Base-by-base conservation (phyloP, 2,329 filamentous ascomycete genomes). In the Cryphonectria parasitica region DNA sequence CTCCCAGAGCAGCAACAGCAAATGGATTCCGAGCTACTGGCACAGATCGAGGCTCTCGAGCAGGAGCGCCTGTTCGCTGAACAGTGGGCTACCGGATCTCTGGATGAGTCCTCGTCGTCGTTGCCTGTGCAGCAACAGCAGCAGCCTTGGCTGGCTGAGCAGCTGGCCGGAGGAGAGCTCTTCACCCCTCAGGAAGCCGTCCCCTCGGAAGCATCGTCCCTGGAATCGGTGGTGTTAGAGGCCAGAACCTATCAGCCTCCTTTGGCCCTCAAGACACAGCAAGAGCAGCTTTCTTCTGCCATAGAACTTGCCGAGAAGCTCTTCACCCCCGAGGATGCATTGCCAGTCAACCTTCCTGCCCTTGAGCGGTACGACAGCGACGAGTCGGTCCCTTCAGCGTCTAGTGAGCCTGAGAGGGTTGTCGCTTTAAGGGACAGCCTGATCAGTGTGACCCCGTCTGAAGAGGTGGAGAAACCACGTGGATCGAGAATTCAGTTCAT, bases 1-100 rank as follows among this genome's bases (percentile, higher is more conserved):
- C 36, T 39, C 10, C 36, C 60, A n/a, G 58, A 54, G 60, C 28
- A 31, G 4, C 58, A 39, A 11, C 10, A 22, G 22, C 58, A 64
- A n/a, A 58, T 61, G 58, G 58, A 61, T 17, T 5, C 34, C 1
- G 54, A 5, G 6, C 28, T 58, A 67, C 73, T 77, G 61, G 77
- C 78, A 13, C 77, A 77, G 66, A 78, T 79, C 66, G 76, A 77
- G 67, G 78, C 77, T 2, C 75, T 79, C 1, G 78, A 80, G 74
- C 76, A 77, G 66, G 78, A 80, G 73, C 74, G 76, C 28, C 54
- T 74, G 22, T 78, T 76, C 58, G 77, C 74, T 6, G 74, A 77
- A 70, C 73, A 74, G 45, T 72, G 72, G 31, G 75, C 74, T 10
- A 67, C 49, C 63, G 62, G 54, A 11, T 56, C 67, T 34, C 67